A percentile compares a stretch with the other conserved stretches of the same genome.
phyloP scores from a whole-genome alignment of 192 early-diverging fungal species.

The Linderina pennispora region DNA sequence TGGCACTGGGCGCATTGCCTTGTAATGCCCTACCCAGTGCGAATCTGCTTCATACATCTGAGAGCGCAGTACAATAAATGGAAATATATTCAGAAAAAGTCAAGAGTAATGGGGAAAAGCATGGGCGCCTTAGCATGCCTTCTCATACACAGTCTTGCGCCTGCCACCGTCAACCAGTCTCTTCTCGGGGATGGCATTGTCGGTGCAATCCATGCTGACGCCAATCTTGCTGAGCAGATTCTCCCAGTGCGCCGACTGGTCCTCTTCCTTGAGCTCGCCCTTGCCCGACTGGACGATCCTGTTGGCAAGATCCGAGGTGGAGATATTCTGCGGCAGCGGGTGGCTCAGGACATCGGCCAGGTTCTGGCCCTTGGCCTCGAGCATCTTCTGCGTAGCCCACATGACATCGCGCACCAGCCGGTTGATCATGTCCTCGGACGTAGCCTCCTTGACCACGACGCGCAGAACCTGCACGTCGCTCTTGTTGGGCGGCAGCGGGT shows the following conservation, averaged over 20 bases:
- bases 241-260: constrained; percentile 25
- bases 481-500: constrained; percentile 55
- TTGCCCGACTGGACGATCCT: constrained; percentile 11
- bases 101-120: no score
- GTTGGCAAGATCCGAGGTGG: constrained; percentile 25
- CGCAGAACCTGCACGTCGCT: constrained; percentile 53
- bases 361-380: constrained; percentile 22
- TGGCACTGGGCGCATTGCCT: no score
- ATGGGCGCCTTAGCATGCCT: background rate
- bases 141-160: background rate
- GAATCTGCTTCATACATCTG: no score
- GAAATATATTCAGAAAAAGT: no score
- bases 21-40: no score
- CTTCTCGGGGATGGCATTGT: constrained; percentile 2
- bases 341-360: constrained; percentile 29
- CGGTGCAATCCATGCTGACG: background rate
- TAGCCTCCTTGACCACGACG: constrained; percentile 60
- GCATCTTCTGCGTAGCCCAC: constrained; percentile 48
- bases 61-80: no score
- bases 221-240: constrained; percentile 25
- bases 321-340: constrained; percentile 18
- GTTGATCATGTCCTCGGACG: constrained; percentile 50
- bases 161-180: constrained; percentile 4
- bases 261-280: constrained; percentile 1
- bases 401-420: constrained; percentile 47